A percentile compares a stretch with the other conserved stretches of the same genome.
Evolutionary conservation across 768 basidiomycete species (phyloP).

Genomic region (Agaricus subrufescens): DNA sequence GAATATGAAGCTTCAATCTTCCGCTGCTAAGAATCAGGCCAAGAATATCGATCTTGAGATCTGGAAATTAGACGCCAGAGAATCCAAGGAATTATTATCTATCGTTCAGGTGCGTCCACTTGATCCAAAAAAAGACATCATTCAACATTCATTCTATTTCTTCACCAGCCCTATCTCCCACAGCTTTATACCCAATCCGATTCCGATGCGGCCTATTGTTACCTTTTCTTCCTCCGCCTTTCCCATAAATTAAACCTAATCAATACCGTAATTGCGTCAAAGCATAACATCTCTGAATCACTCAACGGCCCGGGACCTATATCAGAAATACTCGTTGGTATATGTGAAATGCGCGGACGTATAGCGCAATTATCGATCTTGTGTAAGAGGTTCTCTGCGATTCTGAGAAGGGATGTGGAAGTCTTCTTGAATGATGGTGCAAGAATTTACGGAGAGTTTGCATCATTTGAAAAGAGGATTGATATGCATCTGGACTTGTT

Average conservation of each 20-base stretch:
- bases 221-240: conserved; percentile 90
- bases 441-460: conserved; percentile 77
- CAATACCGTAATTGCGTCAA: conserved; percentile 74
- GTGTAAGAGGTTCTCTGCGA: conserved; percentile 86
- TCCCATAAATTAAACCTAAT: conserved; percentile 85
- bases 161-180: conserved; percentile 77
- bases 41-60: conserved; percentile 88
- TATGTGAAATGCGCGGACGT: conserved; percentile 93
- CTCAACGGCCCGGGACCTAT: conserved; percentile 74
- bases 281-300: conserved; percentile 80
- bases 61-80: conserved; percentile 77
- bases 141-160: neutral
- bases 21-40: conserved; percentile 87
- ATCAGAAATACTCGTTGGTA: conserved; percentile 84
- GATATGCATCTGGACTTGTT: conserved; percentile 89
- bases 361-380: conserved; percentile 76
- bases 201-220: conserved; percentile 81
- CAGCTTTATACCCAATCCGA: conserved; percentile 88
- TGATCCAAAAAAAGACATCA: neutral
- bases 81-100: conserved; percentile 71
- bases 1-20: conserved; percentile 90
- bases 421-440: conserved; percentile 79
- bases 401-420: conserved; percentile 75
- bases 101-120: conserved; percentile 68
- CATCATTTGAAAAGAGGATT: conserved; percentile 84